Conservation (phyloP, 371 early-diverging fungal species). For the Blakeslea trispora region DNA sequence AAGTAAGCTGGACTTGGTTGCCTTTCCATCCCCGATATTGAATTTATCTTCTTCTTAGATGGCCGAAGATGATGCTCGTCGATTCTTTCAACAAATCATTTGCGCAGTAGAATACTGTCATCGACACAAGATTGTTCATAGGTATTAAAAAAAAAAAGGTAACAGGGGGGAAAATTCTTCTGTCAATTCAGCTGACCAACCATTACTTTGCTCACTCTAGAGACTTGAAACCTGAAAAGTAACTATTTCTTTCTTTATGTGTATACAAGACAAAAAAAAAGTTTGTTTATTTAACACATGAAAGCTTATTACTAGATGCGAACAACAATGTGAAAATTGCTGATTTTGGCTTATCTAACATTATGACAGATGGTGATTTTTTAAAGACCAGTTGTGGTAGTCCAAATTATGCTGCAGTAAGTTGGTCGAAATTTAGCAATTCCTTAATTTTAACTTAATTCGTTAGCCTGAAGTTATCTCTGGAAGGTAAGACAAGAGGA, state of each 20-base stretch:
- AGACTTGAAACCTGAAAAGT: slow-evolving; percentile 85
- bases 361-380: slow-evolving; percentile 95
- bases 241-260: slow-evolving; percentile 13
- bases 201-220: slow-evolving; percentile 43
- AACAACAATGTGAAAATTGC: slow-evolving; percentile 95
- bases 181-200: slow-evolving; percentile 7
- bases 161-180: not conserved
- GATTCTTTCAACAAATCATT: slow-evolving; percentile 97
- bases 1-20: slow-evolving; percentile 66
- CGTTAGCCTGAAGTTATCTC: slow-evolving; percentile 91
- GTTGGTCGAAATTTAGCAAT: too few relatives aligned
- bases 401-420: slow-evolving; percentile 84
- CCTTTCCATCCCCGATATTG: too few relatives aligned
- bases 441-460: slow-evolving; percentile 2
- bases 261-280: not conserved
- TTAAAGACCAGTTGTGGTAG: slow-evolving; percentile 94
- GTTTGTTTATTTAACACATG: not conserved
- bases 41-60: too few relatives aligned
- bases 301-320: slow-evolving; percentile 87
- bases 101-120: slow-evolving; percentile 99
- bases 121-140: slow-evolving; percentile 96
- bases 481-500: slow-evolving; percentile 64
- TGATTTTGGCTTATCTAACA: slow-evolving; percentile 96
- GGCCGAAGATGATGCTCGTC: slow-evolving; percentile 87
- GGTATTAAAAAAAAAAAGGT: too few relatives aligned